These are phyloP conservation scores for Leptographium lundbergii DNA, from an alignment of 2,329 filamentous ascomycete species.

Conservation along the genomic window DNA sequence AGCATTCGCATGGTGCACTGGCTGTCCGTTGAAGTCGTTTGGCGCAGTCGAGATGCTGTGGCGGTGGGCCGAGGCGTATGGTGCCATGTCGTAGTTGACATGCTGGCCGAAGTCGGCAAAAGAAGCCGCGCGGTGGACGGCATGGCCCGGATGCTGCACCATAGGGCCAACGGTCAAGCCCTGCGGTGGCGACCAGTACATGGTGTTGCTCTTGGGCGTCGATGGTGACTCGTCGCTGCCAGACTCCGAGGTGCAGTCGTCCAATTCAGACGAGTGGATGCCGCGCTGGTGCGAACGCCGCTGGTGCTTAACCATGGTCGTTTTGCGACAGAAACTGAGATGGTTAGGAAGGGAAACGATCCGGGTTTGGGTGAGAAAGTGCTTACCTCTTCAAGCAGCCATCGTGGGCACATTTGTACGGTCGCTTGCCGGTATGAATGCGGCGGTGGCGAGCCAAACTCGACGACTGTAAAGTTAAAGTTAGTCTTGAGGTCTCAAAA, in stretches of 20 bases:
- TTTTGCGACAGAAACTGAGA: constrained; percentile 56
- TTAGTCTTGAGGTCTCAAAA: constrained; percentile 15
- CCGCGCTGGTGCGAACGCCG: constrained; percentile 48
- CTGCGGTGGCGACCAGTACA: constrained; percentile 36
- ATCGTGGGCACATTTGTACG: constrained; percentile 48
- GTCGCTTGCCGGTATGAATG: constrained; percentile 55
- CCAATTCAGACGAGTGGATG: constrained; percentile 40
- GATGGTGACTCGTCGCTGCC: constrained; percentile 45
- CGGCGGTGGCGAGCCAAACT: constrained; percentile 52
- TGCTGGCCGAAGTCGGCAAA: constrained; percentile 43
- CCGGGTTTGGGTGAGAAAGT: not conserved
- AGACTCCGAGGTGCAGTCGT: constrained; percentile 43
- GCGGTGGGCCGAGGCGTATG: constrained; percentile 28
- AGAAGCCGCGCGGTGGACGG: constrained; percentile 38
- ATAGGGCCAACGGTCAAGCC: constrained; percentile 24
- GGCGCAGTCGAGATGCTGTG: constrained; percentile 32
- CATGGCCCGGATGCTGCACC: constrained; percentile 17
- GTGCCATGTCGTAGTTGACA: constrained; percentile 27
- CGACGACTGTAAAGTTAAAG: constrained; percentile 37
- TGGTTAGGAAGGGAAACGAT: not conserved
- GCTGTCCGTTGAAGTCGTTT: constrained; percentile 30
- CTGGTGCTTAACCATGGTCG: constrained; percentile 58
- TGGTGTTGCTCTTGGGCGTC: constrained; percentile 40
- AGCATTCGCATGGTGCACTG: constrained; percentile 23
- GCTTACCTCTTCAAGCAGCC: constrained; percentile 50